These are phyloP conservation scores for Aspergillus costaricaensis DNA, from an alignment of 2,329 filamentous ascomycete species.

Conservation along the genomic window DNA sequence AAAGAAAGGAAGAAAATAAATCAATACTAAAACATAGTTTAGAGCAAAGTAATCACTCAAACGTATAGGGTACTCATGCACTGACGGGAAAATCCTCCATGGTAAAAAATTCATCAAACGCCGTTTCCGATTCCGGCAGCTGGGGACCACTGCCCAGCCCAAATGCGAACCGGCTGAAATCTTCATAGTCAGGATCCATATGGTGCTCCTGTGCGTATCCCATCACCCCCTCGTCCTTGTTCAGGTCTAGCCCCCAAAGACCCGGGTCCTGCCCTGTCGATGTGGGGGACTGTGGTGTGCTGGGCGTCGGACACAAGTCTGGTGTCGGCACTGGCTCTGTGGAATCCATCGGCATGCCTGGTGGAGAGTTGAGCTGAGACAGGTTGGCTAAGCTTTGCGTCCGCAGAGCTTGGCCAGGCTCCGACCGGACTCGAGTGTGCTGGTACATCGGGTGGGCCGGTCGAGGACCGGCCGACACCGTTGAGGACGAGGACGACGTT, in stretches of 20 bases:
- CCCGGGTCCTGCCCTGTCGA: slow-evolving; percentile 15
- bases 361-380: slow-evolving; percentile 23
- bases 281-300: slow-evolving; percentile 32
- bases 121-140: slow-evolving; percentile 30
- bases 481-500: no score
- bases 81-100: slow-evolving; percentile 36
- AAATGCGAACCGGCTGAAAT: slow-evolving; percentile 33
- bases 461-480: slow-evolving; percentile 19
- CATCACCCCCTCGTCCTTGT: slow-evolving; percentile 25
- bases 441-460: slow-evolving; percentile 17
- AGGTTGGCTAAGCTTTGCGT: background rate
- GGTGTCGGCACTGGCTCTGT: slow-evolving; percentile 35
- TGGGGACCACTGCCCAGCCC: slow-evolving; percentile 28
- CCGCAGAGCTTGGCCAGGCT: slow-evolving; percentile 13
- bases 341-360: slow-evolving; percentile 22
- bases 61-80: slow-evolving; percentile 21
- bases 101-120: slow-evolving; percentile 36
- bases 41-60: background rate
- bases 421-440: slow-evolving; percentile 25
- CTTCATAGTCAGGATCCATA: slow-evolving; percentile 29
- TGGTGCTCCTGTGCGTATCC: slow-evolving; percentile 31
- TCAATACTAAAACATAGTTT: slow-evolving; percentile 25
- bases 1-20: slow-evolving; percentile 9
- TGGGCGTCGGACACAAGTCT: slow-evolving; percentile 36
- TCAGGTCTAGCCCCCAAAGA: slow-evolving; percentile 15